These are phyloP conservation scores for Aphanocladium album DNA, from an alignment of 2,329 filamentous ascomycete species.

Conservation along the genomic window DNA sequence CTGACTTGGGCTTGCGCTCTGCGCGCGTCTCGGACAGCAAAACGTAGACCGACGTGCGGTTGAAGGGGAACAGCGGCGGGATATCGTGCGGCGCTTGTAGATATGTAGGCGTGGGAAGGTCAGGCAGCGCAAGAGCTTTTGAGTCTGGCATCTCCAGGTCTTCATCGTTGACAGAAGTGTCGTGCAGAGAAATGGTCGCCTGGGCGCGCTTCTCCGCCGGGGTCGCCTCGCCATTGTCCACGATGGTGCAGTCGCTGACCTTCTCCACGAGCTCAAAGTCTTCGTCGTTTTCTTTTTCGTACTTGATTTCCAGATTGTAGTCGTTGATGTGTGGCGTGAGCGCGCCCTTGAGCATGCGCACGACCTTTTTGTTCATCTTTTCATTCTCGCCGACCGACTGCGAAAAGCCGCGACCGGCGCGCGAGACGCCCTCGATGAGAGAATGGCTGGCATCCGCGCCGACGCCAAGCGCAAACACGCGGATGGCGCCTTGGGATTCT, in stretches of 20 bases:
- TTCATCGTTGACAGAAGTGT: slow-evolving; percentile 41
- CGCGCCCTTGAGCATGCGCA: slow-evolving; percentile 70
- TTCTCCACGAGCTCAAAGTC: slow-evolving; percentile 61
- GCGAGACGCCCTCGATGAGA: slow-evolving; percentile 50
- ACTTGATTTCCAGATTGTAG: slow-evolving; percentile 60
- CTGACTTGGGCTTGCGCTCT: slow-evolving; percentile 39
- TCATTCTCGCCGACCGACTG: slow-evolving; percentile 60
- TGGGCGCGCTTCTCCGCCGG: slow-evolving; percentile 15
- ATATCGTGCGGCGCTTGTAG: slow-evolving; percentile 61
- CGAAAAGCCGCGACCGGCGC: slow-evolving; percentile 51
- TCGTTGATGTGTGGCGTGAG: slow-evolving; percentile 61
- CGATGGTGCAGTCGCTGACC: slow-evolving; percentile 42
- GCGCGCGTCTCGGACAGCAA: slow-evolving; percentile 50
- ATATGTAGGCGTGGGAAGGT: slow-evolving; percentile 47
- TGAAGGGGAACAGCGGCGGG: slow-evolving; percentile 62
- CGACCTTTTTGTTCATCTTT: slow-evolving; percentile 62
- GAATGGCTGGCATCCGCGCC: slow-evolving; percentile 45
- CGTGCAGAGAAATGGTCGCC: slow-evolving; percentile 53
- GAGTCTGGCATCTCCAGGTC: slow-evolving; percentile 27
- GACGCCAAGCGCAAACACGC: slow-evolving; percentile 53
- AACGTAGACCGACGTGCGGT: slow-evolving; percentile 59
- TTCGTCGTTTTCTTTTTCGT: slow-evolving; percentile 37
- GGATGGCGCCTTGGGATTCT: slow-evolving; percentile 37
- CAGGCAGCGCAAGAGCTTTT: slow-evolving; percentile 43
- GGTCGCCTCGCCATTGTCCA: slow-evolving; percentile 26